Percentiles rank a stretch among this genome's conserved stretches.
Conservation (phyloP, 2,329 filamentous ascomycete species). For the Fusarium falciforme region DNA sequence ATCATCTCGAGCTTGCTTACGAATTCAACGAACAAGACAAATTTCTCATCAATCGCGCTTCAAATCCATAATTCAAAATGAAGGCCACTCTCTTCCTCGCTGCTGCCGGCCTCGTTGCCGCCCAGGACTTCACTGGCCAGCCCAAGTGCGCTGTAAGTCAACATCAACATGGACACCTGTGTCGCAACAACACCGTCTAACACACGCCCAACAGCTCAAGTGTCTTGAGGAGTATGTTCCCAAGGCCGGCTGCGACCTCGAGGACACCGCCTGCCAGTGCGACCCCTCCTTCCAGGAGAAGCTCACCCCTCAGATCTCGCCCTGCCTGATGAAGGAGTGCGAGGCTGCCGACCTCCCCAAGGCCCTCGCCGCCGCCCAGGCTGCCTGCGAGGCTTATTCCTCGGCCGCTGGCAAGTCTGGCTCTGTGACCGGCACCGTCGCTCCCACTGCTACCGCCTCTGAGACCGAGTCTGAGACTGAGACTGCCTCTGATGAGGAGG, state of each 20-base stretch:
- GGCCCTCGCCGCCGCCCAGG: conserved; percentile 47
- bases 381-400: conserved; percentile 44
- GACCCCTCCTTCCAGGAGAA: conserved; percentile 46
- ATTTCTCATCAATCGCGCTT: conserved; percentile 12
- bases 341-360: conserved; percentile 43
- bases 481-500: neutral
- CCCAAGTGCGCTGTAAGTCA: conserved; percentile 56
- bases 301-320: conserved; percentile 44
- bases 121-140: conserved; percentile 51
- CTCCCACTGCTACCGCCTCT: neutral
- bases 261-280: conserved; percentile 55
- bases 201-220: conserved; percentile 34
- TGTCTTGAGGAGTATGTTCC: conserved; percentile 53
- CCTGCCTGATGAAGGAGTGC: conserved; percentile 53
- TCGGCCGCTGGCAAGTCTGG: conserved; percentile 20
- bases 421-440: conserved; percentile 8
- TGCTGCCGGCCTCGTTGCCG: conserved; percentile 51
- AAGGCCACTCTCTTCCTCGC: conserved; percentile 52
- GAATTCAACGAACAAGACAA: neutral
- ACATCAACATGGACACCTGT: neutral
- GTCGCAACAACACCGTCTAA: neutral
- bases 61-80: conserved; percentile 48
- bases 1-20: neutral
- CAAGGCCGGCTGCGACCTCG: conserved; percentile 50
- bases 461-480: neutral